These are phyloP conservation scores for Pyrenophora graminea DNA, from an alignment of 2,329 filamentous ascomycete species.

Conservation along the genomic window DNA sequence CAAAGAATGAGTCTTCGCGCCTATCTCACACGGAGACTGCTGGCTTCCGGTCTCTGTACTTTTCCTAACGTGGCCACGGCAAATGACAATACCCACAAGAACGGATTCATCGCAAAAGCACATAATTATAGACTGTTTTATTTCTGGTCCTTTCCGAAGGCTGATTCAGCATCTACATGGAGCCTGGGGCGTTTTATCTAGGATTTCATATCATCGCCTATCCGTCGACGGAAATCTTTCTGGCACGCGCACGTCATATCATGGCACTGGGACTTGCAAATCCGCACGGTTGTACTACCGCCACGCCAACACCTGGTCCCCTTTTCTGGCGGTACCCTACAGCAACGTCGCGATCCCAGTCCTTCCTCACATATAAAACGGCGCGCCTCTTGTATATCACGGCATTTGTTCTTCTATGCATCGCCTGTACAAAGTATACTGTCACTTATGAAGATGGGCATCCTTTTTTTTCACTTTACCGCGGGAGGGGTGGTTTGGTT, in stretches of 20 bases:
- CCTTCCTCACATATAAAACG: slow-evolving; percentile 22
- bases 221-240: slow-evolving; percentile 4
- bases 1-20: slow-evolving; percentile 24
- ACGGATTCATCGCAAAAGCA: slow-evolving; percentile 30
- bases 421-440: slow-evolving; percentile 26
- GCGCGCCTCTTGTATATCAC: slow-evolving; percentile 29
- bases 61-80: slow-evolving; percentile 34
- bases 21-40: slow-evolving; percentile 21
- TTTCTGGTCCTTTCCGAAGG: slow-evolving; percentile 18
- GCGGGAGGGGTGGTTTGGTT: neutral
- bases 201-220: slow-evolving; percentile 16
- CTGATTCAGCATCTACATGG: slow-evolving; percentile 29
- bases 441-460: neutral
- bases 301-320: neutral
- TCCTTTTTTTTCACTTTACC: neutral
- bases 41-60: slow-evolving; percentile 19
- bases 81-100: slow-evolving; percentile 33
- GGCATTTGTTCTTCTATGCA: slow-evolving; percentile 28
- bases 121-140: slow-evolving; percentile 38
- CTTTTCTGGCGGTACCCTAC: slow-evolving; percentile 7
- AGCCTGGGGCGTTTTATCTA: slow-evolving; percentile 26
- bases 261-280: neutral
- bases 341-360: slow-evolving; percentile 8
- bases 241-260: neutral
- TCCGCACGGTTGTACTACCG: neutral